These are phyloP conservation scores for Elaeis guineensis DNA, from an alignment of 176 grass and related monocot genomes.

Conservation along the genomic window DNA sequence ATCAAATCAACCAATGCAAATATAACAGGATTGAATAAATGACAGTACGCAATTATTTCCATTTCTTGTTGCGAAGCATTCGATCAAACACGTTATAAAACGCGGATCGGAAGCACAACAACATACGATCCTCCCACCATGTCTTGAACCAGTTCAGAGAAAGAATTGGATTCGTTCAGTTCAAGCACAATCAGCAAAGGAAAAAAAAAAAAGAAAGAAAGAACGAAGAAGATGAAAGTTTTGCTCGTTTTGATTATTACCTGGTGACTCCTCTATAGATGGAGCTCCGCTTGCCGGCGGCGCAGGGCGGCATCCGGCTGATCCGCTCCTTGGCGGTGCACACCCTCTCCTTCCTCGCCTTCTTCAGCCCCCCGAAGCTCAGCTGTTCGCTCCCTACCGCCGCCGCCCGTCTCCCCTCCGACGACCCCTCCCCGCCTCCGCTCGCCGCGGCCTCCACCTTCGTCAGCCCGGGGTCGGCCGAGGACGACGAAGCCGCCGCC, in stretches of 20 bases:
- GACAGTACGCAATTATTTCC: too few relatives aligned
- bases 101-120: too few relatives aligned
- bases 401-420: background rate
- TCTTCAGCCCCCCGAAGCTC: constrained; percentile 40
- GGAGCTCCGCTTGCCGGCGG: constrained; percentile 94
- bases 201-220: background rate
- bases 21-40: too few relatives aligned
- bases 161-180: background rate
- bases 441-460: constrained; percentile 38
- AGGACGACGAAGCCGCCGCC: constrained; percentile 22
- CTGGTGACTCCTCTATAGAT: constrained; percentile 97
- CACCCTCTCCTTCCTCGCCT: constrained; percentile 69
- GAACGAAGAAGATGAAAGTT: background rate
- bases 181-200: background rate
- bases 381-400: constrained; percentile 18
- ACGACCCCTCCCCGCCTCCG: constrained; percentile 10
- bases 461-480: constrained; percentile 35
- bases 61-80: too few relatives aligned
- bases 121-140: too few relatives aligned
- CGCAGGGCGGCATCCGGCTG: constrained; percentile 96
- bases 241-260: constrained; percentile 16
- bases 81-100: too few relatives aligned
- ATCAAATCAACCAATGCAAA: too few relatives aligned
- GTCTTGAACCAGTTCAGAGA: background rate
- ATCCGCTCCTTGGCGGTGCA: constrained; percentile 99